A percentile compares a stretch with the other conserved stretches of the same genome.
Evolutionary conservation across 495 filamentous ascomycete genomes (phyloP).

Genomic region (Hapsidospora chrysogenum): DNA sequence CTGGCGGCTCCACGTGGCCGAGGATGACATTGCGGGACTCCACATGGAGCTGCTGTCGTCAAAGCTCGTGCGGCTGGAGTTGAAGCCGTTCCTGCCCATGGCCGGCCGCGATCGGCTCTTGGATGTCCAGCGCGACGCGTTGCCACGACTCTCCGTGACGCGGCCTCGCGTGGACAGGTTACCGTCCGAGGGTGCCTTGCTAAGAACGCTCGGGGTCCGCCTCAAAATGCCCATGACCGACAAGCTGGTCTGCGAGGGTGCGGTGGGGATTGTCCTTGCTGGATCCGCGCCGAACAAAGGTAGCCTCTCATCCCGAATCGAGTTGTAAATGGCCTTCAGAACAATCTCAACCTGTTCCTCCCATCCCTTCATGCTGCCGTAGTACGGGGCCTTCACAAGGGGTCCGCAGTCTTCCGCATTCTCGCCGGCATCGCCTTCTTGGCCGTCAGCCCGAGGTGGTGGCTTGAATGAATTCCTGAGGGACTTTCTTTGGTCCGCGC

Average conservation of each 20-base stretch:
- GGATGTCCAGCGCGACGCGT: constrained; percentile 56
- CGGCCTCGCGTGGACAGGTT: constrained; percentile 53
- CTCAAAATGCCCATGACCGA: constrained; percentile 55
- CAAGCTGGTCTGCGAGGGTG: constrained; percentile 24
- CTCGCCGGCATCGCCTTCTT: constrained; percentile 17
- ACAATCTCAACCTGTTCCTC: constrained; percentile 78
- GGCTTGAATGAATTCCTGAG: constrained; percentile 30
- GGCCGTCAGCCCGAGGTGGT: constrained; percentile 23
- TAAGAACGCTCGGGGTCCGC: constrained; percentile 75
- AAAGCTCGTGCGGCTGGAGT: constrained; percentile 84
- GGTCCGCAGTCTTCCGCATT: constrained; percentile 33
- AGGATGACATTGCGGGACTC: constrained; percentile 61
- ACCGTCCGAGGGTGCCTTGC: constrained; percentile 70
- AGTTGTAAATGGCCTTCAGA: constrained; percentile 80
- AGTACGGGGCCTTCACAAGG: constrained; percentile 67
- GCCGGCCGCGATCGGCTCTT: constrained; percentile 76
- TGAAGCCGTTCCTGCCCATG: constrained; percentile 66
- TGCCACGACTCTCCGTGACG: constrained; percentile 41
- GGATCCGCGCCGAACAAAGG: constrained; percentile 57
- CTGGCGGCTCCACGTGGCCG: constrained; percentile 80
- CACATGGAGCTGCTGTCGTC: constrained; percentile 83
- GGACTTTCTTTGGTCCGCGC: constrained; percentile 1
- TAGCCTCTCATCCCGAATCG: constrained; percentile 69
- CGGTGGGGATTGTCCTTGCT: constrained; percentile 18
- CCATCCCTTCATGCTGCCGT: constrained; percentile 66